Evolutionary conservation across 768 basidiomycete species (phyloP).

Genomic region (Gautieria morchelliformis): DNA sequence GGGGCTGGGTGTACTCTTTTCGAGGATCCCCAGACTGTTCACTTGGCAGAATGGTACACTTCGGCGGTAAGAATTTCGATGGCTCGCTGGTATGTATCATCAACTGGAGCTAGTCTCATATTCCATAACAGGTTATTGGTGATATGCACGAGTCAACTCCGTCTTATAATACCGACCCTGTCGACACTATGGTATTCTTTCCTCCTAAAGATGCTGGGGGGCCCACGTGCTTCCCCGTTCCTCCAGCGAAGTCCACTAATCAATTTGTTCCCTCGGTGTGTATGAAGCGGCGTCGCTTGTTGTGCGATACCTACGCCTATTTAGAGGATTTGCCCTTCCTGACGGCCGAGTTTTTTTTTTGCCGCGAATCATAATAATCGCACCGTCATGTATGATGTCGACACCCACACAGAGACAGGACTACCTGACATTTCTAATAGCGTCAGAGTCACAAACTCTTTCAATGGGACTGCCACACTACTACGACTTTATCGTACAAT

Average conservation of each 20-base stretch:
- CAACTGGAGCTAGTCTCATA: background rate
- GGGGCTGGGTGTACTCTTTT: slow-evolving; percentile 23
- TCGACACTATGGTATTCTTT: slow-evolving; percentile 24
- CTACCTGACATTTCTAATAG: slow-evolving; percentile 29
- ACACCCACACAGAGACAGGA: slow-evolving; percentile 23
- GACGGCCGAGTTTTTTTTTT: slow-evolving; percentile 51
- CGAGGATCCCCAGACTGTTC: slow-evolving; percentile 26
- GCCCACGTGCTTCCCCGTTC: slow-evolving; percentile 8
- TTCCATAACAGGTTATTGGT: slow-evolving; percentile 47
- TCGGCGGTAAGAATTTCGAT: slow-evolving; percentile 17
- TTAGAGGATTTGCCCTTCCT: slow-evolving; percentile 24
- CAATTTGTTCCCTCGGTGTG: slow-evolving; percentile 3
- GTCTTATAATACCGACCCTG: slow-evolving; percentile 23
- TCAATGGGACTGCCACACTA: slow-evolving; percentile 20
- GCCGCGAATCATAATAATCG: slow-evolving; percentile 61
- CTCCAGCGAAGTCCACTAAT: background rate
- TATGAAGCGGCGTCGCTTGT: background rate
- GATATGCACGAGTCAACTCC: slow-evolving; percentile 19
- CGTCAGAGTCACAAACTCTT: slow-evolving; percentile 24
- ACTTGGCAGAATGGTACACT: slow-evolving; percentile 34
- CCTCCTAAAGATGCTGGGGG: slow-evolving; percentile 22
- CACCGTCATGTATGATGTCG: slow-evolving; percentile 34
- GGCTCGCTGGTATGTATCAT: slow-evolving; percentile 6
- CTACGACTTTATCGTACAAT: slow-evolving; percentile 15
- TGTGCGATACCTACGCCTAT: background rate